These are phyloP conservation scores for Suillus paluster DNA, from an alignment of 768 basidiomycete species.

Conservation along the genomic window DNA sequence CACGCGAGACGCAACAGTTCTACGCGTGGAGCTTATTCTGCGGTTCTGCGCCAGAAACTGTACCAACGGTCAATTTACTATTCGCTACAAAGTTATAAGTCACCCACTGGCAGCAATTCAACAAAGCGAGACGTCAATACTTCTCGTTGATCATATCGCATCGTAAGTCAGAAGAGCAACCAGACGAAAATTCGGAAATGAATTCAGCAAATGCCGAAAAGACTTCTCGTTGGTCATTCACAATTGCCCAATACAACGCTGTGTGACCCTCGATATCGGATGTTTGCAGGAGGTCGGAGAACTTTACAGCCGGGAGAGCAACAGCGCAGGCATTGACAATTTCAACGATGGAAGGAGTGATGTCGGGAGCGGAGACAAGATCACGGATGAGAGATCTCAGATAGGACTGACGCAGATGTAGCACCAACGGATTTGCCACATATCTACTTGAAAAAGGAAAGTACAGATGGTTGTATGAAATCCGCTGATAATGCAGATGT, in stretches of 20 bases:
- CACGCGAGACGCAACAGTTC: not conserved
- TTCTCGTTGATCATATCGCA: too few species aligned
- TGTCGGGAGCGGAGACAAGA: not conserved
- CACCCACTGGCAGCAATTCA: too few species aligned
- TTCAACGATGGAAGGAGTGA: not conserved
- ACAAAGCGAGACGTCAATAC: too few species aligned
- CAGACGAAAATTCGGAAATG: not conserved
- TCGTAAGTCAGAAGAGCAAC: not conserved
- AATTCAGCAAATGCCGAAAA: not conserved
- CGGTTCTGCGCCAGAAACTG: too few species aligned
- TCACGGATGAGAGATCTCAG: not conserved
- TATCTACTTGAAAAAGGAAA: too few species aligned
- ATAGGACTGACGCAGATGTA: too few species aligned
- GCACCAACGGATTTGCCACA: too few species aligned
- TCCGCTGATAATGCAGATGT: too few species aligned
- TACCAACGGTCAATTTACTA: too few species aligned
- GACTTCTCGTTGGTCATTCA: not conserved
- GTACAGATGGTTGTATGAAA: too few species aligned
- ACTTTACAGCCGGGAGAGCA: conserved; percentile 49
- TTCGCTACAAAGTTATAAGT: too few species aligned
- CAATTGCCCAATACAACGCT: not conserved
- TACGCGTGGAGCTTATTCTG: too few species aligned
- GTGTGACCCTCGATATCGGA: not conserved
- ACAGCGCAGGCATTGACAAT: conserved; percentile 65
- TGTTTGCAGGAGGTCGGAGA: not conserved